A percentile compares a stretch with the other conserved stretches of the same genome.
Conservation (phyloP, 2,329 filamentous ascomycete genomes). For the Cordyceps cicadae region DNA sequence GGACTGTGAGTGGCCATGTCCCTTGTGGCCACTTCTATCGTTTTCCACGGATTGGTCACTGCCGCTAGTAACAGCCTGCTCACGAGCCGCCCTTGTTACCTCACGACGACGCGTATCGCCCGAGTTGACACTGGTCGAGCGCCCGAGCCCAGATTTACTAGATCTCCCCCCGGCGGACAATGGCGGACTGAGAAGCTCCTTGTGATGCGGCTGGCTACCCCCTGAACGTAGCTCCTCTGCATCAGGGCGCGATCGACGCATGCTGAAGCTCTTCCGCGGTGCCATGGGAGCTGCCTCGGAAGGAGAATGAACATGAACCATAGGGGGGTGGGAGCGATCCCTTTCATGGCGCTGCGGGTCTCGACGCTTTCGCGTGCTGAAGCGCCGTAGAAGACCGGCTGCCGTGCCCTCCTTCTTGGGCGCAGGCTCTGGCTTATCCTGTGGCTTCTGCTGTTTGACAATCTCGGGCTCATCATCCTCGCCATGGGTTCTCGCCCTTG, state of each 20-base stretch:
- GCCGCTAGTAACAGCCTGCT: constrained; percentile 66
- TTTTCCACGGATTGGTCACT: constrained; percentile 64
- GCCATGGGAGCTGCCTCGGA: constrained; percentile 51
- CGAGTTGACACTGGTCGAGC: constrained; percentile 88
- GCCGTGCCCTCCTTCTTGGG: constrained; percentile 81
- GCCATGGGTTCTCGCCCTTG: constrained; percentile 83
- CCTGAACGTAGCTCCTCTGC: constrained; percentile 46
- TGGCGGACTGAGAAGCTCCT: constrained; percentile 70
- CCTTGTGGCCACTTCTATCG: constrained; percentile 46
- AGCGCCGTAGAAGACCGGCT: constrained; percentile 73
- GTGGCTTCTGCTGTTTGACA: constrained; percentile 28
- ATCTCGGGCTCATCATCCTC: constrained; percentile 79
- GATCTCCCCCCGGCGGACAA: constrained; percentile 52
- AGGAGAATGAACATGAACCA: constrained; percentile 72
- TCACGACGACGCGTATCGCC: constrained; percentile 65
- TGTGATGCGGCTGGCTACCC: constrained; percentile 63
- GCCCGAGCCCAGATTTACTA: constrained; percentile 62
- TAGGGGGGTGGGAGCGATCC: constrained; percentile 61
- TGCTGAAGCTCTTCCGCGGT: constrained; percentile 82
- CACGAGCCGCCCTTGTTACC: constrained; percentile 43
- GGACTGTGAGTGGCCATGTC: constrained; percentile 44
- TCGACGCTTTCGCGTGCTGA: constrained; percentile 76
- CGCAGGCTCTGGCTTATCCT: constrained; percentile 50
- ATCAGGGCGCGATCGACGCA: constrained; percentile 52
- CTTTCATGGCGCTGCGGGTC: constrained; percentile 56